A percentile compares a stretch with the other conserved stretches of the same genome.
Evolutionary conservation across 148 eudicot genomes (phyloP).

Genomic region (Rhododendron molle): DNA sequence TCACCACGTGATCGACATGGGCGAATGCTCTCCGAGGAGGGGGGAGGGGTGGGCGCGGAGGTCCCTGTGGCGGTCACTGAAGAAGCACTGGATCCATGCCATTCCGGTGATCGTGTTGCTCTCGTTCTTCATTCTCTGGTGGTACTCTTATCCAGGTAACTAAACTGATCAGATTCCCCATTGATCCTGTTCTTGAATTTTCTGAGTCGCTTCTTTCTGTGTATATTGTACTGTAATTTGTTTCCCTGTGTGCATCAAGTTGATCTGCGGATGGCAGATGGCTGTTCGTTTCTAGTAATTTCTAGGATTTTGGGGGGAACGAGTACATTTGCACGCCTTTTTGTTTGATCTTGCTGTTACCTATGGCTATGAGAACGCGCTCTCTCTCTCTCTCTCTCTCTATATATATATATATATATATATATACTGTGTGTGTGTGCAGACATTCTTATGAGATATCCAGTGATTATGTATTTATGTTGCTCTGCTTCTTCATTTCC

Average conservation of each 20-base stretch:
- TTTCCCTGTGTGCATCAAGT: background rate
- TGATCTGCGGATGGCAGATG: background rate
- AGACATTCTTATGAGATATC: too few species aligned
- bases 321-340: too few species aligned
- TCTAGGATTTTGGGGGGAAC: too few species aligned
- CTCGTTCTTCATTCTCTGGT: slow-evolving; percentile 53
- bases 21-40: background rate
- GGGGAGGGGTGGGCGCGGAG: background rate
- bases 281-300: background rate
- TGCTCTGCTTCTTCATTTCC: background rate
- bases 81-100: slow-evolving; percentile 19
- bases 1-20: background rate
- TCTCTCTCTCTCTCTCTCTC: too few species aligned
- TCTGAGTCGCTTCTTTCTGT: background rate
- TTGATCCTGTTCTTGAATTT: background rate
- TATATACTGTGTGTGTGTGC: background rate
- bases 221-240: background rate
- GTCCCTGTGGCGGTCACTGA: background rate
- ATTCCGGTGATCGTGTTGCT: slow-evolving; percentile 34
- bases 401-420: too few species aligned
- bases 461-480: background rate
- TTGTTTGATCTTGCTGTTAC: too few species aligned
- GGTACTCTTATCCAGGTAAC: slow-evolving; percentile 43
- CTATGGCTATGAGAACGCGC: too few species aligned
- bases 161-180: background rate